Conservation (phyloP, 768 basidiomycete genomes). For the Nidularia pulvinata region DNA sequence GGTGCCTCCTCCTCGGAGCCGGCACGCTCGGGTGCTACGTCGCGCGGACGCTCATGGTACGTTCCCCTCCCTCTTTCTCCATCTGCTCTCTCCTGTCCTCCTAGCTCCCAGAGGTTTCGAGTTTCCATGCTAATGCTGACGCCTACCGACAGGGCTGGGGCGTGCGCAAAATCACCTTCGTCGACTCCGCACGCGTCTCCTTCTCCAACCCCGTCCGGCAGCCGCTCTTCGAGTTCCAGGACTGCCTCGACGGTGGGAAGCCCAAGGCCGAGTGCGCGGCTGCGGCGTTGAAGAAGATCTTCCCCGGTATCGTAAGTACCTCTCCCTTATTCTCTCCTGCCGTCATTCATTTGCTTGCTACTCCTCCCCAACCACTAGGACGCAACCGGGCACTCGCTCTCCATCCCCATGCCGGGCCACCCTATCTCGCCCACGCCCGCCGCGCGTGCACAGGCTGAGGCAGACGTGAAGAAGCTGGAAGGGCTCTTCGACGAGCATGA, state of each 20-base stretch:
- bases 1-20: conserved; percentile 88
- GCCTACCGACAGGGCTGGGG: conserved; percentile 80
- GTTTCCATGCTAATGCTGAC: no score
- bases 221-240: conserved; percentile 94
- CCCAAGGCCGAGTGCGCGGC: conserved; percentile 95
- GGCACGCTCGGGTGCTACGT: conserved; percentile 99
- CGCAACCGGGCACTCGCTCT: conserved; percentile 73
- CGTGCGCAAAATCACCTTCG: conserved; percentile 88
- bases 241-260: conserved; percentile 91
- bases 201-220: conserved; percentile 99
- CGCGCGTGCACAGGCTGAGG: conserved; percentile 53
- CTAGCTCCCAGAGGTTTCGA: no score
- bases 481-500: conserved; percentile 84
- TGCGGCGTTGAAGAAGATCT: conserved; percentile 81
- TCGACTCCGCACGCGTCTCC: conserved; percentile 90
- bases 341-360: neutral
- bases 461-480: conserved; percentile 76
- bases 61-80: conserved; percentile 6
- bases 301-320: conserved; percentile 83
- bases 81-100: neutral
- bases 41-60: conserved; percentile 86
- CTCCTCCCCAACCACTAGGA: conserved; percentile 46
- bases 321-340: neutral
- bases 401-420: conserved; percentile 98
- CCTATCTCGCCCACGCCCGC: conserved; percentile 63